Base-by-base conservation (phyloP, 495 filamentous ascomycete genomes). In the Xylaria scruposa region DNA sequence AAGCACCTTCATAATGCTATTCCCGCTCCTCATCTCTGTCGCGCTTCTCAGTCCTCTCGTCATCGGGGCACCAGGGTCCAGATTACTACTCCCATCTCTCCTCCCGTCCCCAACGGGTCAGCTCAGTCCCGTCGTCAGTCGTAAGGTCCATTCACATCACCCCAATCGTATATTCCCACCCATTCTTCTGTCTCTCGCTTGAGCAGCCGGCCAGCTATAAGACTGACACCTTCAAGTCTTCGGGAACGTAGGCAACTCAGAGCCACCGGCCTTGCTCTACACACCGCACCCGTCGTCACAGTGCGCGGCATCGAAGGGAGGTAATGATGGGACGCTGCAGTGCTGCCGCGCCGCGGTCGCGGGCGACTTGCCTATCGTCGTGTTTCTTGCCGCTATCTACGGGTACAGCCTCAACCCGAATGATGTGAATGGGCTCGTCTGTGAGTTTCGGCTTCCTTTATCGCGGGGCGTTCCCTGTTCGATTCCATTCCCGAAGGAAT, bases 371-470 rank as follows among this genome's bases (percentile, higher is more conserved):
- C 80, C 76, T 0, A 21, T 78, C 12, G 76, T 82, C 3, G 68
- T 74, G 24, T 75, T 71, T 29, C 59, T 78, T 8, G 75, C 80
- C 7, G 31, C 26, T 0, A 0, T 77, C 0, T 72, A 75, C 31
- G 80, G 76, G 26, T 82, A 79, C 33, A 62, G 69, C 10, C 53
- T 82, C 42, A 80, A 79, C 58, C 74, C 75, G 3, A 82, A 82
- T 51, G 77, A 78, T 61, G 70, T 82, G 38, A 82, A 82, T 60
- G 78, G 78, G 0, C 51, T 80, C 24, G 66, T 74, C 40, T 79
- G 80, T 81, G 66, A 76, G 80, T 74, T 13, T 59, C 44, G 4
- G 17, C 31, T 29, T 7, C 29, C 31, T 60, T 46, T 62, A 31
- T 21, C 19, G 21, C 21, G 2, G 15, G 36, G 3, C 4, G 2